Percentiles rank a stretch among this genome's conserved stretches.
Conservation (phyloP, 805 yeast genomes). For the Pichia occidentalis region DNA sequence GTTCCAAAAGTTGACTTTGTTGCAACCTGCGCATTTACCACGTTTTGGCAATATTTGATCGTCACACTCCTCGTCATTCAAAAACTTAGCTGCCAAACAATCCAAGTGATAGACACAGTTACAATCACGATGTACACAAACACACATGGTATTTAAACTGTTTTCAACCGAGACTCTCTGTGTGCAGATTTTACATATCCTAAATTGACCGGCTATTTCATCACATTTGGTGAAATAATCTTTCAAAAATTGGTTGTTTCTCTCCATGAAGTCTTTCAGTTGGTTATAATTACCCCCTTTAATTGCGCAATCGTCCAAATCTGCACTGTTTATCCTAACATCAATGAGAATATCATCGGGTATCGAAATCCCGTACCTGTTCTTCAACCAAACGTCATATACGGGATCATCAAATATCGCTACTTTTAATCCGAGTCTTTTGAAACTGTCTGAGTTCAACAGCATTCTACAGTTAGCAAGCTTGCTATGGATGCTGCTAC, state of each 20-base stretch:
- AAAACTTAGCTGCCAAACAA: conserved; percentile 25
- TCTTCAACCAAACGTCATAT: conserved; percentile 31
- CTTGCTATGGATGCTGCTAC: conserved; percentile 38
- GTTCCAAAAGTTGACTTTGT: conserved; percentile 25
- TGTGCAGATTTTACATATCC: conserved; percentile 16
- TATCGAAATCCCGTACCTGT: conserved; percentile 26
- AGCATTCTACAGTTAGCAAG: conserved; percentile 43
- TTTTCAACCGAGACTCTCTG: conserved; percentile 10
- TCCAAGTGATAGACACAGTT: conserved; percentile 28
- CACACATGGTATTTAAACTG: conserved; percentile 13
- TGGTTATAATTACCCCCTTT: conserved; percentile 29
- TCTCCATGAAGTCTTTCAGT: conserved; percentile 18
- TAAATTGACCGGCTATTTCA: conserved; percentile 1
- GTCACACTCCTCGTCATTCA: conserved; percentile 5
- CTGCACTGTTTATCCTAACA: conserved; percentile 5
- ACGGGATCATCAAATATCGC: conserved; percentile 36
- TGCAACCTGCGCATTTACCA: conserved; percentile 24
- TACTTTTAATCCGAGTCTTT: conserved; percentile 38
- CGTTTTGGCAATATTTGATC: conserved; percentile 22
- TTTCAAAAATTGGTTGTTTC: conserved; percentile 10
- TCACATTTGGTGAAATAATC: conserved; percentile 17
- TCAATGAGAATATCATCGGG: conserved; percentile 21
- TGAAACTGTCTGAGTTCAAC: conserved; percentile 38
- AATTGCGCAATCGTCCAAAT: conserved; percentile 7
- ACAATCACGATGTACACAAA: conserved; percentile 27